Evolutionary conservation across 768 basidiomycete genomes (phyloP), one percentile per base, ranked within the genome.

Genomic region (Russula foetens): DNA sequence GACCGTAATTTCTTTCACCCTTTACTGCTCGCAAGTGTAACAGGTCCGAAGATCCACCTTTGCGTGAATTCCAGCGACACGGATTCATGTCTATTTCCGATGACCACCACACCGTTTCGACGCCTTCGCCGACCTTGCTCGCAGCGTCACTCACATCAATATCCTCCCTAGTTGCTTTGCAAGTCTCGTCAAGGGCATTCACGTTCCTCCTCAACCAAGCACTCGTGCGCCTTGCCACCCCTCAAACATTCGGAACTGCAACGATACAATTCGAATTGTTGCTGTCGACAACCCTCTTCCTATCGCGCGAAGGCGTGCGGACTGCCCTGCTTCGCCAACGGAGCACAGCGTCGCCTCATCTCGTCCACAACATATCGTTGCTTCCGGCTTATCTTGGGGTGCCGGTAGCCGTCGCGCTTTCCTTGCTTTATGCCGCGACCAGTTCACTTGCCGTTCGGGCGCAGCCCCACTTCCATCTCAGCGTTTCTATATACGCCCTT

Each of bases 221-320:
- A 0, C 79, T 98, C 14, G 77, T 98, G 43, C 85, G 92, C 0
- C 77, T 94, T 29, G 86, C 88, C 2, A 85, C 92, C 0, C 94
- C 95, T 0, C 81, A 82, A 35, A 88, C 86, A 15, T 95, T 92
- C 69, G 88, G 96, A 11, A 93, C 90, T 0, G 93, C 92, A 17
- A 84, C 92, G 0, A 89, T 99, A 63, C 95, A 97, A 68, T 93
- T 98, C 72, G 97, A 98, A 70, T 82, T 98, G 28, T 69, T 98
- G 26, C 80, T 90, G 48, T 90, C 87, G 66, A 93, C 93, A 12
- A 90, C 95, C 67, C 77, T 98, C 46, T 98, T 98, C 71, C 78
- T 98, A 8, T 86, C 88, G 35, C 79, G 97, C n/a, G 97, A 99
- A 71, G 96, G 95, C 19, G 81, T 98, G 8, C 80, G 97, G 43